phyloP scores from a whole-genome alignment of 176 grass and related monocot species.

The Phragmites australis region DNA sequence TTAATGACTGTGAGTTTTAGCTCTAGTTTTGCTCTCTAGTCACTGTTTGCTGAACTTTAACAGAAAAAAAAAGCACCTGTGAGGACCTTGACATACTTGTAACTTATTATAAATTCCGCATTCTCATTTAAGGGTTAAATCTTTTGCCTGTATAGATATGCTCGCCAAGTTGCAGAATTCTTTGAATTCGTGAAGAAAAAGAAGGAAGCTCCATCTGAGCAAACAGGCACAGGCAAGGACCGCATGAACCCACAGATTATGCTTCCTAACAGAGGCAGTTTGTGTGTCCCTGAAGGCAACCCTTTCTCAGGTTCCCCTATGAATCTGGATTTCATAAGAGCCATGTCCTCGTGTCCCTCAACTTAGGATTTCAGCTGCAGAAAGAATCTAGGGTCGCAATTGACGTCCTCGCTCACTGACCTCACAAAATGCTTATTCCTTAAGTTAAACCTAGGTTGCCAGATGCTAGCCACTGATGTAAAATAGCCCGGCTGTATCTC shows the following conservation, averaged over 20 bases:
- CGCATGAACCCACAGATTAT: conserved; percentile 47
- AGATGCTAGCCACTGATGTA: conserved; percentile 39
- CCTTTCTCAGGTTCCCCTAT: conserved; percentile 39
- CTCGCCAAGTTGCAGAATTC: conserved; percentile 89
- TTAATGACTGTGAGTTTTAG: background rate
- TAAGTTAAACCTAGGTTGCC: conserved; percentile 20
- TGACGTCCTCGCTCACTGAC: conserved; percentile 32
- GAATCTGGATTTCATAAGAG: conserved; percentile 63
- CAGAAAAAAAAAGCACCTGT: background rate
- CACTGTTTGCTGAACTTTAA: background rate
- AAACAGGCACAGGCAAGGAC: conserved; percentile 37
- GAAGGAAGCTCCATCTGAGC: conserved; percentile 59
- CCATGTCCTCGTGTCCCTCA: conserved; percentile 71
- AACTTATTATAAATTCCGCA: background rate
- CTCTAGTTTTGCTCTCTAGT: background rate
- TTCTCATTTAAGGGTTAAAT: background rate
- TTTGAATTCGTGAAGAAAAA: conserved; percentile 98
- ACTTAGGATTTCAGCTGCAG: conserved; percentile 43
- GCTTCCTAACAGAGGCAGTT: conserved; percentile 49
- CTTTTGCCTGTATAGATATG: conserved; percentile 56
- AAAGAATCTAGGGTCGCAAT: background rate
- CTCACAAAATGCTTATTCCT: conserved; percentile 31
- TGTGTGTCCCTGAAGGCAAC: conserved; percentile 64
- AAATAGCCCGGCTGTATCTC: conserved; percentile 6
- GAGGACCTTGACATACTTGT: background rate